Base-by-base conservation (phyloP, 495 filamentous ascomycete genomes). In the Monascus purpureus region DNA sequence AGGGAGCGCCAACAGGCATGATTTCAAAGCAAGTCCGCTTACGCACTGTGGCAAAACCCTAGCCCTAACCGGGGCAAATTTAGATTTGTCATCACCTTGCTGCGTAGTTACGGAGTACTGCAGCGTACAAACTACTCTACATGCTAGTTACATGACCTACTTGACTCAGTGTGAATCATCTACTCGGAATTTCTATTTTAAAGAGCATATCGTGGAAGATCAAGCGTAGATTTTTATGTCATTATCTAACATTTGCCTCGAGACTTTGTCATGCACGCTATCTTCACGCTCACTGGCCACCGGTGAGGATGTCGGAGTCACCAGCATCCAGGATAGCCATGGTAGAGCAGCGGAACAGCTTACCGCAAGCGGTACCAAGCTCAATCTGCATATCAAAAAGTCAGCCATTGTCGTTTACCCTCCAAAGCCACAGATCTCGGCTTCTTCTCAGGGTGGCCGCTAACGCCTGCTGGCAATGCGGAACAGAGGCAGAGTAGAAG, bases 321-420 rank as follows among this genome's bases (percentile, higher is more conserved):
- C 90, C 90, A 60, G 84, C 86, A 64, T 95, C 87, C 26, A 96
- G 63, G 57, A 95, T 77, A 38, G 86, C 76, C 84, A 96, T 92
- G 53, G 85, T 92, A 32, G 78, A 80, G 72, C 85, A 93, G 36
- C 76, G 63, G 72, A 79, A 81, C 45, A 93, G 75, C 63, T 92
- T 92, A 62, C 85, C 85, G 62, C 80, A 84, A 29, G 87, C 82
- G 47, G 85, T 94, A 39, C 90, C 90, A 35, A 97, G 70, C 63
- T 96, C 87, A 57, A 95, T 93, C 87, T 95, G 55, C 63, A 44
- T 16, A 26, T 23, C 12, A 38, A 49, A 40, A 39, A 55, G 63
- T 72, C 53, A 61, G 51, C 53, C 48, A 53, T 25, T 35, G 49
- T 48, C 51, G 60, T 51, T 57, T 65, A 82, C 85, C 82, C 85